Evolutionary conservation across 1,139 yeast species (phyloP), one percentile per base, ranked within the genome.

Genomic region (Candida sp.): DNA sequence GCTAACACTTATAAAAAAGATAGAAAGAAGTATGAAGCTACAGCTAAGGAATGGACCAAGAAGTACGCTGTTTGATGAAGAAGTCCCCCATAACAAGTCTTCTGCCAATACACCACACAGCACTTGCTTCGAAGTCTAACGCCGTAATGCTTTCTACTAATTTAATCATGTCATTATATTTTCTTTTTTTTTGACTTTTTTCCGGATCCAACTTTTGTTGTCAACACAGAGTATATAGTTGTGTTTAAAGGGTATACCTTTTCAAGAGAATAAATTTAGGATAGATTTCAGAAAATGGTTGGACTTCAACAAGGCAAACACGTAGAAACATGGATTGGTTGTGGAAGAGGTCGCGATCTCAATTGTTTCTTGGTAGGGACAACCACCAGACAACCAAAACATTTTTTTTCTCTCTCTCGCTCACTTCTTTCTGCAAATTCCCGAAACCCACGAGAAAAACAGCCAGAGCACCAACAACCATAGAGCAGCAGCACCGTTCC

Each of bases 1-100:
- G 99, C 99, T 54, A 96, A 94, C 69, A 85, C 92, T 60, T 96
- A 94, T 80, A 93, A 93, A 80, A 91, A 92, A 61, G 98, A 94
- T 77, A 84, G 96, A 70, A 80, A 92, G 53, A 90, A 93, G 74
- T 94, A 93, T 72, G 98, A 94, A 76, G 91, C 97, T 60, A 93
- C 97, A 55, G 99, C 99, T 51, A 88, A 89, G 69, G 99, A 94
- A 78, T 94, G 99, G 98, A 94, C 99, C 48, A 89, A 94, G 80
- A 94, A 94, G 77, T 94, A 90, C 73, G 99, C 99, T 61, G 96
- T 93, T 68, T 94, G 80, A 46, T 34, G 28, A 31, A 42, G 22
- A 35, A 28, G 23, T n/a, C 4, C 17, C 17, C 17, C 17, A 17
- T 17, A 17, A 17, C 17, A 17, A 17, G 17, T 17, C 17, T 17